Percentiles rank a stretch among this genome's conserved stretches.
These are phyloP conservation scores for Diplosphaera chodatii DNA, from an alignment of 139 green algal species.

Conservation along the genomic window DNA sequence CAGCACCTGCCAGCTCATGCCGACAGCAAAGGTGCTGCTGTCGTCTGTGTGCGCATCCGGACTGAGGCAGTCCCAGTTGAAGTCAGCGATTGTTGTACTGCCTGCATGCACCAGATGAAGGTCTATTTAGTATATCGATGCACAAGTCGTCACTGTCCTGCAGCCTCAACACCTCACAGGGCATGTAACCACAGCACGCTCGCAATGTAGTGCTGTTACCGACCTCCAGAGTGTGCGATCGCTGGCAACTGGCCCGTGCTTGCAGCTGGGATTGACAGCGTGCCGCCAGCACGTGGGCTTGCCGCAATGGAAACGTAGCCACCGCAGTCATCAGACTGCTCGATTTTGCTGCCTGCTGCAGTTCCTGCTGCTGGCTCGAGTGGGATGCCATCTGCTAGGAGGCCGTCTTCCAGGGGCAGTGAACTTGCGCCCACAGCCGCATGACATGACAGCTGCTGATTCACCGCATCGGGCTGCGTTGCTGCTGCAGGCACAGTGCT, in stretches of 20 bases:
- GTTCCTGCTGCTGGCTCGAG: neutral
- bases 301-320: neutral
- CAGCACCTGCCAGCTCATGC: neutral
- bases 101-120: too few relatives aligned
- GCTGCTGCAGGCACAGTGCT: too few relatives aligned
- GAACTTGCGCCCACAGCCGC: too few relatives aligned
- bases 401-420: neutral
- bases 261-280: neutral
- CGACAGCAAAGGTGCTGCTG: neutral
- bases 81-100: neutral
- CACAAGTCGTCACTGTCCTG: too few relatives aligned
- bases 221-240: too few relatives aligned
- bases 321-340: neutral
- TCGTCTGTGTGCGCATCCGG: neutral
- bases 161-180: too few relatives aligned
- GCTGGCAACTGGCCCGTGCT: too few relatives aligned
- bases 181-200: too few relatives aligned
- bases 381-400: neutral
- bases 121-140: too few relatives aligned
- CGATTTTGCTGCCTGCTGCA: neutral
- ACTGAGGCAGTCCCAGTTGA: neutral
- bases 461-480: too few relatives aligned
- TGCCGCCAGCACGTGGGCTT: neutral
- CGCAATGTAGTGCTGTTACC: too few relatives aligned
- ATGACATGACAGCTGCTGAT: neutral